Conservation (phyloP, 352 stramenopile genomes). For the Phytophthora macrochlamydospora region DNA sequence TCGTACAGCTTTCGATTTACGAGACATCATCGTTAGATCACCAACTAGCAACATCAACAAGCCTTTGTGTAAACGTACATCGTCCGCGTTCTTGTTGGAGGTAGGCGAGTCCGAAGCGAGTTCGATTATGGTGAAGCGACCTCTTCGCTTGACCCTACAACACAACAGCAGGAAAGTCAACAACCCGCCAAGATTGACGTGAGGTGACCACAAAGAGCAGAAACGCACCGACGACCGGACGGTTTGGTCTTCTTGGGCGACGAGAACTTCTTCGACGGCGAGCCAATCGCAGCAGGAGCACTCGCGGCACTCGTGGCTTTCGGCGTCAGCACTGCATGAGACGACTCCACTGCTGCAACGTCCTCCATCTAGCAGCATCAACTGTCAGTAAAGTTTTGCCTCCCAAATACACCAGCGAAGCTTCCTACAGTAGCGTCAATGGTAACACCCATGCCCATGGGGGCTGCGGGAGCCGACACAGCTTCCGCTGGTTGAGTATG, state of each 20-base stretch:
- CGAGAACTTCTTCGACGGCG: conserved; percentile 37
- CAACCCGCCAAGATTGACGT: conserved; percentile 17
- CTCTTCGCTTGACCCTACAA: conserved; percentile 70
- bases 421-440: conserved; percentile 19
- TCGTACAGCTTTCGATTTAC: conserved; percentile 37
- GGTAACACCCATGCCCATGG: conserved; percentile 9
- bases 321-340: conserved; percentile 13
- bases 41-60: background rate
- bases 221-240: conserved; percentile 34
- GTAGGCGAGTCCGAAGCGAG: conserved; percentile 65
- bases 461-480: conserved; percentile 5
- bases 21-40: conserved; percentile 5
- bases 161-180: conserved; percentile 9
- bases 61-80: conserved; percentile 31
- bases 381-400: background rate
- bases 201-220: conserved; percentile 17
- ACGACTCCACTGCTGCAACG: conserved; percentile 9
- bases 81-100: conserved; percentile 56
- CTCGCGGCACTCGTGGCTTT: background rate
- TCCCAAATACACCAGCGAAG: background rate
- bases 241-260: conserved; percentile 40
- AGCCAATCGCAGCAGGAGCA: conserved; percentile 19
- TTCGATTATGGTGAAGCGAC: conserved; percentile 88
- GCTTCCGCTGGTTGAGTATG: conserved; percentile 26
- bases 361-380: conserved; percentile 18